Conservation (phyloP, 208 protist species). For the Leishmania major region DNA sequence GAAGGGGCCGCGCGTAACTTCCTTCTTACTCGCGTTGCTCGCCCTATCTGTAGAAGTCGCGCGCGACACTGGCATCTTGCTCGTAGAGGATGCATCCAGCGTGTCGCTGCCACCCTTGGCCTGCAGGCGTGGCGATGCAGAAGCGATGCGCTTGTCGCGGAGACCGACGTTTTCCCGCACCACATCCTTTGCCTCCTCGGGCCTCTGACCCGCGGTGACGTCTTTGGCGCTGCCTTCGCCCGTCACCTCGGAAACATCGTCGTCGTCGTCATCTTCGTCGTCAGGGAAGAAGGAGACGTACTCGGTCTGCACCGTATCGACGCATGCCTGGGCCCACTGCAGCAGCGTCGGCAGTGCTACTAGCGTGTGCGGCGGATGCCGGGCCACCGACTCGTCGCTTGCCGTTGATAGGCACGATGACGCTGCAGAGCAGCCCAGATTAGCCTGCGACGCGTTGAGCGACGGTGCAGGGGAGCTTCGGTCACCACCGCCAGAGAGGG, state of each 20-base stretch:
- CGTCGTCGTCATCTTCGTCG: neutral
- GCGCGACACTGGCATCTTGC: neutral
- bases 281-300: constrained; percentile 19
- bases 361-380: constrained; percentile 38
- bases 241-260: neutral
- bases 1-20: neutral
- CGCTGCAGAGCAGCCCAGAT: neutral
- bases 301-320: constrained; percentile 8
- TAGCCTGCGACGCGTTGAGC: neutral
- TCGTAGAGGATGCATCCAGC: neutral
- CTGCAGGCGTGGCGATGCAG: neutral
- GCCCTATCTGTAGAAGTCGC: neutral
- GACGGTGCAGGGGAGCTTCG: constrained; percentile 7
- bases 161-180: neutral
- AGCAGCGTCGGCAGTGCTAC: constrained; percentile 31
- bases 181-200: neutral
- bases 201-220: too few relatives aligned
- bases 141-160: neutral
- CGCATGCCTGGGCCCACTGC: constrained; percentile 29
- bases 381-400: neutral
- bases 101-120: neutral
- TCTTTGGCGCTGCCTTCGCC: neutral
- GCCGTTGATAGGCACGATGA: neutral
- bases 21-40: neutral
- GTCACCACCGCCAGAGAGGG: neutral